These are phyloP conservation scores for Pleoardoris graminearum DNA, from an alignment of 2,329 filamentous ascomycete species.

Conservation along the genomic window DNA sequence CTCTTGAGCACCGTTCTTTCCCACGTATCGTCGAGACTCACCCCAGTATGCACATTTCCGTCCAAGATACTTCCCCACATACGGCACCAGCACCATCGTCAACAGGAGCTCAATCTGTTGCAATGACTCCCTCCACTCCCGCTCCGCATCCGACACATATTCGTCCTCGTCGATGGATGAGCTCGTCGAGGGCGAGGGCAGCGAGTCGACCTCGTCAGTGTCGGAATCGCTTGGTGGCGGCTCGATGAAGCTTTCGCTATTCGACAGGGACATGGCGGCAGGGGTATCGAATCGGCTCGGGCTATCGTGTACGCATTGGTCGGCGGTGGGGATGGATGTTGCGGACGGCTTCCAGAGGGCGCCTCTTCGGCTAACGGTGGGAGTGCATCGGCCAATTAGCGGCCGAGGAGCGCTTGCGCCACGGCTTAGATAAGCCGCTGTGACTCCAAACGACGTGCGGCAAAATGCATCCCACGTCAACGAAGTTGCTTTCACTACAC, in stretches of 20 bases:
- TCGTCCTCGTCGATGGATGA: conserved; percentile 61
- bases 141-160: conserved; percentile 78
- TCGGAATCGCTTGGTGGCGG: conserved; percentile 34
- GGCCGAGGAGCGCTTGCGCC: conserved; percentile 25
- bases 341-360: conserved; percentile 5
- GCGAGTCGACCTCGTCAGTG: conserved; percentile 53
- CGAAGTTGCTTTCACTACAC: not conserved
- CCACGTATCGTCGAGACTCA: conserved; percentile 53
- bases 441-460: conserved; percentile 16
- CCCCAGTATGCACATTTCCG: conserved; percentile 96
- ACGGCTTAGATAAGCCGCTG: conserved; percentile 13
- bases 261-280: conserved; percentile 41
- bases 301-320: conserved; percentile 28
- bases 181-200: conserved; percentile 56
- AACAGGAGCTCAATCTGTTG: conserved; percentile 91
- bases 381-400: conserved; percentile 30
- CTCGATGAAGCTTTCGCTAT: conserved; percentile 45
- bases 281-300: conserved; percentile 2
- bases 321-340: conserved; percentile 12
- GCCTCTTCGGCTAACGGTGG: conserved; percentile 14
- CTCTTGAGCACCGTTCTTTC: not conserved
- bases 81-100: conserved; percentile 93
- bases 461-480: conserved; percentile 7
- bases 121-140: conserved; percentile 91
- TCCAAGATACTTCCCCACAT: conserved; percentile 91